Conservation (phyloP, 2,329 filamentous ascomycete genomes). For the Fusarium haematococcum region DNA sequence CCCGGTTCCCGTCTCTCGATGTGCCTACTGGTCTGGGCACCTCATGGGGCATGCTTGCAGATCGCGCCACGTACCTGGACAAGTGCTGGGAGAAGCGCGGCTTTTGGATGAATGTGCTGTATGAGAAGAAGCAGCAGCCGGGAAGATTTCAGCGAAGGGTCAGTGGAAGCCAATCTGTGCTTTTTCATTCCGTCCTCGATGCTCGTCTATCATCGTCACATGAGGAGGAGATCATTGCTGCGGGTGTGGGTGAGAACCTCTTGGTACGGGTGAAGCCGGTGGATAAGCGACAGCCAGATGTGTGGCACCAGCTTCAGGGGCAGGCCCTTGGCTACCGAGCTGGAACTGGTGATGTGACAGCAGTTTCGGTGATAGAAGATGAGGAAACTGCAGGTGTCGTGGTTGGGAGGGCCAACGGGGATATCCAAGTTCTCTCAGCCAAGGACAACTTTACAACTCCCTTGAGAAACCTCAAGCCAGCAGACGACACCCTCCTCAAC, state of each 20-base stretch:
- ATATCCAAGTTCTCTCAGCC: constrained; percentile 58
- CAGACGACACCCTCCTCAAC: constrained; percentile 8
- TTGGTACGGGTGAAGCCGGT: constrained; percentile 55
- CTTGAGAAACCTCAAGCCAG: constrained; percentile 36
- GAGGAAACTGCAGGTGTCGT: constrained; percentile 51
- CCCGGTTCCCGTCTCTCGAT: constrained; percentile 56
- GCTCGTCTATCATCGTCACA: constrained; percentile 52
- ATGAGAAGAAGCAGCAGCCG: constrained; percentile 32
- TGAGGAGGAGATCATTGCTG: constrained; percentile 61
- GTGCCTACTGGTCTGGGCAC: constrained; percentile 44
- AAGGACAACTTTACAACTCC: constrained; percentile 46
- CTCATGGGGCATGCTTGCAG: constrained; percentile 55
- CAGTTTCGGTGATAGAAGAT: constrained; percentile 58
- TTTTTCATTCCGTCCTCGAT: constrained; percentile 62
- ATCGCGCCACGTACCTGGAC: constrained; percentile 62
- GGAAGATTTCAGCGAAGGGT: constrained; percentile 27
- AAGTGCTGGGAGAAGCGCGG: constrained; percentile 65
- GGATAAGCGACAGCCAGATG: constrained; percentile 31
- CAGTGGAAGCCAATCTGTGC: constrained; percentile 48
- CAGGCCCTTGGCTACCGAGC: constrained; percentile 52
- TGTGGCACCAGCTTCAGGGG: constrained; percentile 56
- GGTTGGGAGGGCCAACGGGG: constrained; percentile 63
- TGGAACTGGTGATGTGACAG: constrained; percentile 63
- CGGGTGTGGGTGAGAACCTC: constrained; percentile 65
- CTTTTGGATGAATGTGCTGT: constrained; percentile 51